phyloP scores from a whole-genome alignment of 2,329 filamentous ascomycete genomes.

The Neonectria sp. region DNA sequence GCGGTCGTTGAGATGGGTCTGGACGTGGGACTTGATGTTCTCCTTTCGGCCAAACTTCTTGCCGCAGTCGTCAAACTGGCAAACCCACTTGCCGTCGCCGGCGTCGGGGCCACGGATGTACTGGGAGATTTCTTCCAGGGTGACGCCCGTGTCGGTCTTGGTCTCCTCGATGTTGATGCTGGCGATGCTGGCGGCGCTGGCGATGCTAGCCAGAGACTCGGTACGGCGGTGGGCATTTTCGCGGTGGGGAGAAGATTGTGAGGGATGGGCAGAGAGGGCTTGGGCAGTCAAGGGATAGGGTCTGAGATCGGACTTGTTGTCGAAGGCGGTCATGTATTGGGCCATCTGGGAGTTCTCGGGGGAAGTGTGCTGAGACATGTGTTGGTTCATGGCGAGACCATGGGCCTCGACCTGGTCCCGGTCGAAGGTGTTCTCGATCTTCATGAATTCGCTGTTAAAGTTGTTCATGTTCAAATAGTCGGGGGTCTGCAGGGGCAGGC shows the following conservation, averaged over 20 bases:
- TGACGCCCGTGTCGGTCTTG: conserved; percentile 86
- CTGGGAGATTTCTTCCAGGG: conserved; percentile 84
- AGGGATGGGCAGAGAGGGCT: conserved; percentile 36
- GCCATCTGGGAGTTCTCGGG: conserved; percentile 66
- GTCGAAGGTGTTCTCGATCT: conserved; percentile 55
- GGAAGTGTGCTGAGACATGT: conserved; percentile 66
- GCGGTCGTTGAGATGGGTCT: conserved; percentile 96
- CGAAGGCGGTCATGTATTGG: conserved; percentile 60
- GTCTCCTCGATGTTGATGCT: conserved; percentile 76
- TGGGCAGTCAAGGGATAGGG: conserved; percentile 43
- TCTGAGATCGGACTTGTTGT: conserved; percentile 60
- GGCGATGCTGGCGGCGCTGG: conserved; percentile 72
- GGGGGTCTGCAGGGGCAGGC: conserved; percentile 66
- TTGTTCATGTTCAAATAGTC: conserved; percentile 71
- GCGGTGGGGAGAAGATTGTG: conserved; percentile 39
- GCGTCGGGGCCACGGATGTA: conserved; percentile 82
- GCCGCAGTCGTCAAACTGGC: conserved; percentile 82
- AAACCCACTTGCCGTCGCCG: conserved; percentile 84
- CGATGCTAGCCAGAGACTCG: conserved; percentile 72
- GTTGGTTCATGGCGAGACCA: conserved; percentile 57
- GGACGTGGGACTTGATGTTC: conserved; percentile 98
- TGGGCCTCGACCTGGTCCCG: conserved; percentile 51
- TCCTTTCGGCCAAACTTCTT: conserved; percentile 97
- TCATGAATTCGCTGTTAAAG: conserved; percentile 62
- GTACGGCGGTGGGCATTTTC: conserved; percentile 66